Conservation (phyloP, 2,329 filamentous ascomycete species). For the Dactylonectria estremocensis region DNA sequence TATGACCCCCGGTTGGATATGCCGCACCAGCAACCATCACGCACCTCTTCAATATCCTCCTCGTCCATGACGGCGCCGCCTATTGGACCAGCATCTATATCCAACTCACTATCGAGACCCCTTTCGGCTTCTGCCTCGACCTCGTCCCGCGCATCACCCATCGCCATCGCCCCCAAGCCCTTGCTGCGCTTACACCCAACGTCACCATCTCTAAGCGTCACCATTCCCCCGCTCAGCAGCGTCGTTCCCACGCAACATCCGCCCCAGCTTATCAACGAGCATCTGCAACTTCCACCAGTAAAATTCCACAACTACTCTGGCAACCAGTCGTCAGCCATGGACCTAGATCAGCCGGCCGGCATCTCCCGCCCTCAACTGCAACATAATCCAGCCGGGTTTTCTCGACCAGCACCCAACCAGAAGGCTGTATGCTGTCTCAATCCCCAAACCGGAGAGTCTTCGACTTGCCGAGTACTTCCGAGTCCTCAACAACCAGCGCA, state of each 20-base stretch:
- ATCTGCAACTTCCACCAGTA: constrained; percentile 1
- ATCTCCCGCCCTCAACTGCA: background rate
- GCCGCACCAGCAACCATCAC: constrained; percentile 18
- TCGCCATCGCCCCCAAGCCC: constrained; percentile 6
- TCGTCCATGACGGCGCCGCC: constrained; percentile 12
- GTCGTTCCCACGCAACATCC: constrained; percentile 6
- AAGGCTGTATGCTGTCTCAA: constrained; percentile 6
- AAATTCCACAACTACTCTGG: background rate
- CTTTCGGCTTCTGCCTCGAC: constrained; percentile 12
- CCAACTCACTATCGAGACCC: constrained; percentile 5
- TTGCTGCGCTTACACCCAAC: constrained; percentile 11
- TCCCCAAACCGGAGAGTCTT: background rate
- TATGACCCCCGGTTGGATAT: constrained; percentile 25
- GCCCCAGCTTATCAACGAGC: constrained; percentile 5
- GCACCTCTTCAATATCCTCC: constrained; percentile 15
- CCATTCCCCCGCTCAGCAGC: constrained; percentile 22
- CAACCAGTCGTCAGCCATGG: constrained; percentile 3
- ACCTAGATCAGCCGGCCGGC: constrained; percentile 11
- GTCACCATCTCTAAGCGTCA: background rate
- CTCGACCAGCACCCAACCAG: background rate
- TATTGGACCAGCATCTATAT: constrained; percentile 12
- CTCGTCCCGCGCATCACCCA: constrained; percentile 9
- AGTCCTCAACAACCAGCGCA: background rate
- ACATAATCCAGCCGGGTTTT: background rate
- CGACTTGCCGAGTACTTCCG: background rate